A percentile compares a stretch with the other conserved stretches of the same genome.
These are phyloP conservation scores for Diaporthe ilicicola DNA, from an alignment of 2,329 filamentous ascomycete genomes.

Conservation along the genomic window DNA sequence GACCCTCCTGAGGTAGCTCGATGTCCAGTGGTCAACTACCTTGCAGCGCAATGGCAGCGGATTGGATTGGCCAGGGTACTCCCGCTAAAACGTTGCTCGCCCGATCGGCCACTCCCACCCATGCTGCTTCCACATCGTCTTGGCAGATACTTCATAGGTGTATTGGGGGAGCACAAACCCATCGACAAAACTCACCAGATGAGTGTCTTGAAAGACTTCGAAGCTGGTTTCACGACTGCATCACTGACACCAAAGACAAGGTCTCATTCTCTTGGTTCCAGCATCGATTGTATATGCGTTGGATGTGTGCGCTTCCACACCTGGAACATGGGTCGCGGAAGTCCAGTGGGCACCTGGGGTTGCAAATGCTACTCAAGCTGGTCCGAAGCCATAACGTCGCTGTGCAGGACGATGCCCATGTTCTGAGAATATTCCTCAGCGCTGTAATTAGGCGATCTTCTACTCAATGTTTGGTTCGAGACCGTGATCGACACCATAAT, in stretches of 20 bases:
- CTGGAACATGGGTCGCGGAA: conserved; percentile 1
- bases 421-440: conserved; percentile 8
- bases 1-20: background rate
- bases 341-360: conserved; percentile 3
- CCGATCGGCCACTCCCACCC: background rate
- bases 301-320: background rate
- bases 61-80: background rate
- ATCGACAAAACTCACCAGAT: background rate
- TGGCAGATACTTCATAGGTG: background rate
- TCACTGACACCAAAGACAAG: background rate
- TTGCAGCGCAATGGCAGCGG: background rate
- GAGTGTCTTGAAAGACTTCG: background rate
- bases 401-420: background rate
- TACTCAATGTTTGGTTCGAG: conserved; percentile 16
- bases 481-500: conserved; percentile 7
- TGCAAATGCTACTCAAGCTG: conserved; percentile 8
- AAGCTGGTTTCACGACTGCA: background rate
- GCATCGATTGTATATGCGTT: background rate
- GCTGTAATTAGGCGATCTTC: background rate
- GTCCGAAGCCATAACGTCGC: background rate
- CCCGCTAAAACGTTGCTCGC: background rate
- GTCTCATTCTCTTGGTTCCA: background rate
- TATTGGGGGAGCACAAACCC: too few relatives aligned
- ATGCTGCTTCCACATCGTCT: too few relatives aligned
- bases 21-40: too few relatives aligned